Evolutionary conservation across 768 basidiomycete genomes (phyloP), one percentile per base, ranked within the genome.

Genomic region (Podaxis sp.): DNA sequence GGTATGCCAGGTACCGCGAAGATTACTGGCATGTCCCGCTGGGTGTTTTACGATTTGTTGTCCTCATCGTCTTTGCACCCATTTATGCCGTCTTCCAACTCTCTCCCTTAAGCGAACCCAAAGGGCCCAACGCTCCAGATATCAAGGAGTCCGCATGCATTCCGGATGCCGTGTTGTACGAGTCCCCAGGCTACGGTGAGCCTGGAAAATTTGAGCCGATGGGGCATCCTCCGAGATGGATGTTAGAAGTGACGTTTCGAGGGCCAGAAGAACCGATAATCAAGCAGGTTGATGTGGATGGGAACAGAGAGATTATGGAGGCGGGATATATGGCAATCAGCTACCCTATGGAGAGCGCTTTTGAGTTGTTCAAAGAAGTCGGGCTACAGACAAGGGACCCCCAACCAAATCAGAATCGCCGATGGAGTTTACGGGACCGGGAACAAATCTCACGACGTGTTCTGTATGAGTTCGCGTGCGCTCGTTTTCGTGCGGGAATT

Each of bases 11-110:
- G 4, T 30, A 30, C 4, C 26, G 53, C 13, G 53, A 54, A 2
- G 53, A 54, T 38, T 54, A n/a, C 53, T 54, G 53, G 53, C 53
- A 54, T 38, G n/a, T 54, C 19, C 53, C 53, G 38, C 30, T 54
- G 4, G 36, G 36, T 30, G n/a, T 9, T 2, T n/a, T 54, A 24
- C 36, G 53, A 17, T 2, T 54, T 17, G 7, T 54, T 26, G n/a
- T 54, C 53, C 53, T 54, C 53, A 15, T 54, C n/a, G 22, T 38
- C n/a, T 54, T 54, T 19, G 15, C 53, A 4, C 53, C 53, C 6
- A 19, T 54, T 30, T 54, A 54, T 38, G 53, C 33, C 53, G 39
- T 54, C 19, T 6, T 26, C 3, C 26, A 2, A 26, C 26, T 26
- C 26, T 26, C 26, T 2, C 26, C 26, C 26, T 26, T 26, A 26